A percentile compares a stretch with the other conserved stretches of the same genome.
These are phyloP conservation scores for Colletotrichum abscissum DNA, from an alignment of 2,329 filamentous ascomycete species.

Conservation along the genomic window DNA sequence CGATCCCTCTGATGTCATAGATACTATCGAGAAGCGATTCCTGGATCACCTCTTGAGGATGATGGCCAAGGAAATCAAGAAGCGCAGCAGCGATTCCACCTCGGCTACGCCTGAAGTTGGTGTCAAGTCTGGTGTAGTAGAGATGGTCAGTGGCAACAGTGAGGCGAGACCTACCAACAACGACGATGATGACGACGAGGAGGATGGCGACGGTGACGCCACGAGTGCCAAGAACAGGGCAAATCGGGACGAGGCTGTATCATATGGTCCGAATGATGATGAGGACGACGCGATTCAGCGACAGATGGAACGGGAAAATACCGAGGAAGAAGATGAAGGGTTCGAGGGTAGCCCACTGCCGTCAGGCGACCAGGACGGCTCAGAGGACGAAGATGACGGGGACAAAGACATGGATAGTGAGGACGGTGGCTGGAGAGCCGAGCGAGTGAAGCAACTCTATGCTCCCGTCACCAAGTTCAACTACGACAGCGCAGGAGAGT, in stretches of 20 bases:
- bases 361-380: conserved; percentile 34
- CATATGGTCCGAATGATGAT: conserved; percentile 93
- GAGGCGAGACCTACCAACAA: conserved; percentile 56
- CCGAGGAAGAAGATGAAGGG: conserved; percentile 62
- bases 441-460: conserved; percentile 72
- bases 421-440: conserved; percentile 59
- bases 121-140: conserved; percentile 62
- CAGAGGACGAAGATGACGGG: conserved; percentile 47
- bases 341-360: conserved; percentile 61
- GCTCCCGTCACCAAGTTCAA: conserved; percentile 79
- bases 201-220: conserved; percentile 83
- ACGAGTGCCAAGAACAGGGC: conserved; percentile 79
- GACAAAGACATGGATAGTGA: conserved; percentile 55
- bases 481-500: conserved; percentile 81
- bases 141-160: conserved; percentile 55
- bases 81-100: conserved; percentile 73
- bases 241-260: conserved; percentile 84
- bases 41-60: conserved; percentile 77
- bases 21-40: conserved; percentile 84
- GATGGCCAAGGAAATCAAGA: conserved; percentile 84
- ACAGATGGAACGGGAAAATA: conserved; percentile 69
- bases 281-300: conserved; percentile 83
- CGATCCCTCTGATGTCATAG: conserved; percentile 78
- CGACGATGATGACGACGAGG: conserved; percentile 75
- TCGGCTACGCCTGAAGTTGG: conserved; percentile 82